phyloP scores from a whole-genome alignment of 352 stramenopile genomes.

The Pythium vanterpoolii region DNA sequence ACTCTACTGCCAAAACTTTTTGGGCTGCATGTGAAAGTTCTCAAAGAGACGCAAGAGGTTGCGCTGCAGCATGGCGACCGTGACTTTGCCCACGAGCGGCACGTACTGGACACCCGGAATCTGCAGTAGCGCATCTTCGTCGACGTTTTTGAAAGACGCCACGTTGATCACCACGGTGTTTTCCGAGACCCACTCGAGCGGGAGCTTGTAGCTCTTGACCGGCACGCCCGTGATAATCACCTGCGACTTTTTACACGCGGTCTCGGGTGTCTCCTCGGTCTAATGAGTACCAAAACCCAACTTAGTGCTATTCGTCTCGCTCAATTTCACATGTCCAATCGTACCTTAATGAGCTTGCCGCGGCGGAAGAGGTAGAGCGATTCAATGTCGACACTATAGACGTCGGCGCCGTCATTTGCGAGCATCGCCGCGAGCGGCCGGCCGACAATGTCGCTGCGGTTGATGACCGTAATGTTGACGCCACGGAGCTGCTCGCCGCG shows the following conservation, averaged over 20 bases:
- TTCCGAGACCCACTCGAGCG: constrained; percentile 88
- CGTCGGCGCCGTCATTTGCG: constrained; percentile 92
- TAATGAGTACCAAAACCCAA: constrained; percentile 6
- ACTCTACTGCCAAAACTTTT: constrained; percentile 79
- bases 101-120: constrained; percentile 93
- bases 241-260: constrained; percentile 86
- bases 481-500: constrained; percentile 68
- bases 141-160: constrained; percentile 94
- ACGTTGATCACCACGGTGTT: constrained; percentile 96
- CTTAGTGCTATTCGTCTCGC: not conserved
- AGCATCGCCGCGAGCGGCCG: constrained; percentile 94
- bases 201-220: constrained; percentile 91
- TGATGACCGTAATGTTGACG: constrained; percentile 94
- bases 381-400: constrained; percentile 96
- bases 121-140: constrained; percentile 89
- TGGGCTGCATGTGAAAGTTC: constrained; percentile 93
- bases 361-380: constrained; percentile 94
- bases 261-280: constrained; percentile 81
- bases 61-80: constrained; percentile 94
- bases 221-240: constrained; percentile 96
- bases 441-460: constrained; percentile 96
- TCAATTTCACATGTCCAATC: not conserved
- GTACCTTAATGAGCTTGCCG: constrained; percentile 79
- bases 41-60: constrained; percentile 96
- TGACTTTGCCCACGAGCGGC: constrained; percentile 96